Evolutionary conservation across 129 eudicot genomes (phyloP), one percentile per base, ranked within the genome.

Genomic region (Escallonia herrerae): DNA sequence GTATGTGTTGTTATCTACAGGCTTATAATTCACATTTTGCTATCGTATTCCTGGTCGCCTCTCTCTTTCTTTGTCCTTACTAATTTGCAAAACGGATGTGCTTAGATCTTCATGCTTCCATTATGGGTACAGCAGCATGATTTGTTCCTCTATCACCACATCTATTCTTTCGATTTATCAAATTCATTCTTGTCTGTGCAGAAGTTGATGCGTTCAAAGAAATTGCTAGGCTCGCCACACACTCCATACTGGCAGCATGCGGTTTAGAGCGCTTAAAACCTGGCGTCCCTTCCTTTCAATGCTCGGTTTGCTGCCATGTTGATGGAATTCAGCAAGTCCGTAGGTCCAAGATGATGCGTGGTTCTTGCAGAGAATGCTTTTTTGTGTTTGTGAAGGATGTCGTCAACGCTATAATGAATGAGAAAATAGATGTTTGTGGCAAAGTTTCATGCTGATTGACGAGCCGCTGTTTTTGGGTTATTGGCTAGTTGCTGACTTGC

Each of bases 341-440:
- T 15, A 82, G 75, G 56, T 87, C 82, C 22, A 78, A 83, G n/a
- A 68, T 84, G 33, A 81, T 87, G 96, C 94, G 84, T 10, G 77
- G 63, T 62, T 87, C 85, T 46, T 87, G 97, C 70, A 76, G 95
- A 68, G 94, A 85, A 67, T 91, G 97, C 62, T 91, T 91, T 69
- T 82, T 78, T 62, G 72, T 33, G 42, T 87, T 87, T 65, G 95
- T 85, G 3, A 91, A 84, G 70, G 84, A 91, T 64, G 89, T 87
- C 2, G 88, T 91, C 47, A 67, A 69, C 71, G 41, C 86, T 47
- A 52, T 81, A 33, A 49, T 81, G 73, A n/a, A 66, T 67, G 84
- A 87, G 63, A 82, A 72, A 64, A 51, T 70, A 46, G 46, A 14
- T 7, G 54, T 5, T 9, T 2, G 2, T 52, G 5, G 22, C 41